Evolutionary conservation across 495 filamentous ascomycete species (phyloP).

Genomic region (Trichoderma erinaceum): DNA sequence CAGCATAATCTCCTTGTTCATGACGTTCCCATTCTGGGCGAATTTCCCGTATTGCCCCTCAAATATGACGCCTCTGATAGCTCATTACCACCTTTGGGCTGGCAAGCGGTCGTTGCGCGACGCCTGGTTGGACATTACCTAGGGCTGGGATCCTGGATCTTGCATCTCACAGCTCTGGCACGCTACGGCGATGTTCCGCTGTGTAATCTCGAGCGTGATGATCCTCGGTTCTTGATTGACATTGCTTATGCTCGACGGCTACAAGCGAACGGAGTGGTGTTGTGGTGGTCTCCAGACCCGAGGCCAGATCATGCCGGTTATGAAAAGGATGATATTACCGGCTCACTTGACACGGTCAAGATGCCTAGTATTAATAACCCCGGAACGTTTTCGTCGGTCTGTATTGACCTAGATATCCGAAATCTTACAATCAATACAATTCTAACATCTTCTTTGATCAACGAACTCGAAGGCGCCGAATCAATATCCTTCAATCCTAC

Average conservation of each 20-base stretch:
- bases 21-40: conserved; percentile 75
- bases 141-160: conserved; percentile 82
- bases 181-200: conserved; percentile 90
- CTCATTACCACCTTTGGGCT: conserved; percentile 83
- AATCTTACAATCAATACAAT: conserved; percentile 98
- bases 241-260: conserved; percentile 88
- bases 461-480: conserved; percentile 87
- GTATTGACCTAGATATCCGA: conserved; percentile 88
- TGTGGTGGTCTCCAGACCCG: conserved; percentile 93
- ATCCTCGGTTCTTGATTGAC: conserved; percentile 91
- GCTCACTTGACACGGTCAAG: conserved; percentile 78
- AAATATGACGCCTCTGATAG: conserved; percentile 77
- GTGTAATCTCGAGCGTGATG: conserved; percentile 90
- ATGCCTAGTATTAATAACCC: conserved; percentile 93
- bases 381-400: conserved; percentile 90
- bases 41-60: conserved; percentile 77
- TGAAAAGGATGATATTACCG: conserved; percentile 85
- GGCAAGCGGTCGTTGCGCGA: conserved; percentile 85
- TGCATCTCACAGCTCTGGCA: conserved; percentile 77
- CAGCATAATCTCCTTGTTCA: conserved; percentile 74
- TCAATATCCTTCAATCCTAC: conserved; percentile 75
- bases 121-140: conserved; percentile 85
- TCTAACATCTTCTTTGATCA: conserved; percentile 93
- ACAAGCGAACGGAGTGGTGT: conserved; percentile 84
- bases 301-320: conserved; percentile 93